Evolutionary conservation across 1,284 basidiomycete genomes (phyloP), one percentile per base, ranked within the genome.

Genomic region (Sanghuangporus sanghuang): DNA sequence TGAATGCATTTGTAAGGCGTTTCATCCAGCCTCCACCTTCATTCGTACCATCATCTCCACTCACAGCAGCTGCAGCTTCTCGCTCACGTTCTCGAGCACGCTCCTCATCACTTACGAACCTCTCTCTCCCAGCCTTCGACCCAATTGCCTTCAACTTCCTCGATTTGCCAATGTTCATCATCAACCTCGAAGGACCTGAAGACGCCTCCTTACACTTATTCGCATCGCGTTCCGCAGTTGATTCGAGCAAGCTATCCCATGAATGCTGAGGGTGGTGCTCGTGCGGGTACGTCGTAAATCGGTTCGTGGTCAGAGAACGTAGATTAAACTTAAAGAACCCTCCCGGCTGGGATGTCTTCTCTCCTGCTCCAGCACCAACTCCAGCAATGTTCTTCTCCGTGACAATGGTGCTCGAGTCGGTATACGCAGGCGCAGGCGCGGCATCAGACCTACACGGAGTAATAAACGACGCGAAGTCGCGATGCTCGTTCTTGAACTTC

Each of bases 401-500:
- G 58, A 6, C 36, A 61, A 38, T 63, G 35, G 59, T 38, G 2
- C 42, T 32, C 8, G 39, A 35, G 18, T 56, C 36, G n/a, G 73
- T 74, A 73, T 77, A 81, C 23, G 11, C 36, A 61, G 36, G 64
- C 39, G 59, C 40, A 21, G 57, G 42, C 27, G 39, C 55, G 11
- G 56, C 23, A 23, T 53, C 71, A n/a, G 69, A 69, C 44, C 73
- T 74, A 73, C 77, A 81, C 27, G 81, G 78, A 44, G 79, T 73
- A 62, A 79, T 73, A 54, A 82, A 71, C 72, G 23, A 59, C 6
- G 63, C 32, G 40, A 78, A 81, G 0, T 73, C 73, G 54, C 80
- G 77, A 70, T 87, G 82, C 67, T 85, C 79, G 61, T 72, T 76
- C 69, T 78, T 74, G 76, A 82, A 87, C 70, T 75, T 79, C 67